Percentiles rank a stretch among this genome's conserved stretches.
Conservation (phyloP, 495 filamentous ascomycete species). For the Clohesyomyces aquaticus region DNA sequence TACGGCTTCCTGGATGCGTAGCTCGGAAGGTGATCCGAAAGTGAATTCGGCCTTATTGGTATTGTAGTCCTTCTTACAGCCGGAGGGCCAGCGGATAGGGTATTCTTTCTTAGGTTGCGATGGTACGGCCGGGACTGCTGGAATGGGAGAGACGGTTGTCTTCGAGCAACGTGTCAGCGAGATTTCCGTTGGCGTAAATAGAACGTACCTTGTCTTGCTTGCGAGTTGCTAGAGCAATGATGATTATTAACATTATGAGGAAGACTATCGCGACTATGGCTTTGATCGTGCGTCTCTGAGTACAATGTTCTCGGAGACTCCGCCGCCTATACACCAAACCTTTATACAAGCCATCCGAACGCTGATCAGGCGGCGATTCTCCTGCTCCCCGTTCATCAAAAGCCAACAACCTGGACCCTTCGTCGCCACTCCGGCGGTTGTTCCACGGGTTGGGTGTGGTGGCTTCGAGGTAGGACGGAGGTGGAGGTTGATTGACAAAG, state of each 20-base stretch:
- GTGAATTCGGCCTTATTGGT: conserved; percentile 14
- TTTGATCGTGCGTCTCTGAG: conserved; percentile 18
- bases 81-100: conserved; percentile 31
- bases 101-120: conserved; percentile 22
- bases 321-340: conserved; percentile 4
- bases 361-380: not conserved
- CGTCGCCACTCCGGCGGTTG: conserved; percentile 19
- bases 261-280: conserved; percentile 13
- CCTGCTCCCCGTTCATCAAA: conserved; percentile 6
- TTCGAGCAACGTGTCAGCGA: not conserved
- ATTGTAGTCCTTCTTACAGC: conserved; percentile 34
- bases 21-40: conserved; percentile 18
- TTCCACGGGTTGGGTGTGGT: conserved; percentile 28
- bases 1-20: conserved; percentile 20
- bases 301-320: conserved; percentile 23
- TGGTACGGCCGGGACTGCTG: conserved; percentile 4
- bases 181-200: not conserved
- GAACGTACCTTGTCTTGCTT: conserved; percentile 9
- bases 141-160: conserved; percentile 2
- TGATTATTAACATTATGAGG: conserved; percentile 10
- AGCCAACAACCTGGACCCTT: conserved; percentile 16
- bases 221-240: conserved; percentile 9
- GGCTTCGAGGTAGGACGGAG: conserved; percentile 28
- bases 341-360: conserved; percentile 12
- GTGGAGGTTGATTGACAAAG: conserved; percentile 24